Conservation (phyloP, 176 grass and related monocot species). For the Hordeum marinum region DNA sequence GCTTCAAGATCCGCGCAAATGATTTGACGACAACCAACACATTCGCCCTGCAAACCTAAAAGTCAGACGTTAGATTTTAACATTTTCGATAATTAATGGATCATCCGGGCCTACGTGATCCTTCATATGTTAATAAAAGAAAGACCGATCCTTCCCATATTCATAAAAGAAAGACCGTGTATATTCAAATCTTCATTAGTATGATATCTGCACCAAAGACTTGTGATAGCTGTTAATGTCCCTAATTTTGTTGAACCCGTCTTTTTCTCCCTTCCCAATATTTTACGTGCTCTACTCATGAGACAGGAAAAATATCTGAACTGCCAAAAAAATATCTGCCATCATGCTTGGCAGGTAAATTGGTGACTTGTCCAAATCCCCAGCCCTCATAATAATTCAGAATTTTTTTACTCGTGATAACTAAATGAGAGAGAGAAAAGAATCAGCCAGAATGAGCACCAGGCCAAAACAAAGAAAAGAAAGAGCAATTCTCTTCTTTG, state of each 20-base stretch:
- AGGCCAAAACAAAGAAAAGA: neutral
- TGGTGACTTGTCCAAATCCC: neutral
- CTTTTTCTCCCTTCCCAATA: neutral
- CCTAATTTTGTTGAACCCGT: neutral
- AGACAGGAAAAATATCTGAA: neutral
- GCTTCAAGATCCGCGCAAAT: no score
- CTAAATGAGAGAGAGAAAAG: neutral
- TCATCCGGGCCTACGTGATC: no score
- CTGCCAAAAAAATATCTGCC: constrained; percentile 22
- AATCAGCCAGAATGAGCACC: constrained; percentile 15
- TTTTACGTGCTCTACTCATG: constrained; percentile 13
- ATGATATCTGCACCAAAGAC: neutral
- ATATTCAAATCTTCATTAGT: no score
- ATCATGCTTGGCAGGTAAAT: neutral
- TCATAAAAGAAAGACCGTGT: no score
- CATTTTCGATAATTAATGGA: no score
- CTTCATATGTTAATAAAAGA: no score
- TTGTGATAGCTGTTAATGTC: neutral
- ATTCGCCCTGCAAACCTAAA: no score
- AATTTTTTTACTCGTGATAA: neutral
- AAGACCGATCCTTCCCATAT: no score
- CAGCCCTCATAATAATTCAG: constrained; percentile 27
- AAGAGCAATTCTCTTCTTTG: neutral
- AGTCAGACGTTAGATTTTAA: no score
- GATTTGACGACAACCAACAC: no score